Evolutionary conservation across 148 eudicot species (phyloP), one percentile per base, ranked within the genome.

Genomic region (Cornus suecica): DNA sequence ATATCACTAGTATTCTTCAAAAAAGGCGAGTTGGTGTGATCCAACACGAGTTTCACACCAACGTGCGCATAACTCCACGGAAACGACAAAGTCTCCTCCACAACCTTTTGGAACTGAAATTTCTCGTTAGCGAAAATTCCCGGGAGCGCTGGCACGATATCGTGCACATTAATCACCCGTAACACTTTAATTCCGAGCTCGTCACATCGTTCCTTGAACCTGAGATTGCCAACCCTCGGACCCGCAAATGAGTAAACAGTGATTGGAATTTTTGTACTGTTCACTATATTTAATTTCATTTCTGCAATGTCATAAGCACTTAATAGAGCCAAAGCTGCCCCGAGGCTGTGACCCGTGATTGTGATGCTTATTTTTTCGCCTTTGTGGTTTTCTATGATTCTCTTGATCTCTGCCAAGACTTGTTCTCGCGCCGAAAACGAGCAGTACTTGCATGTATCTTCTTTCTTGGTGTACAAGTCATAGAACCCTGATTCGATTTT

Each of bases 261-360:
- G 20, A 94, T 64, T 0, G 95, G 97, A 30, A 89, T 83, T 9
- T 73, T 86, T 18, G 28, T 73, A 0, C 5, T 37, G 9, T 0
- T 4, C 42, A 20, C 52, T 4, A 84, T 28, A 70, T 94, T 87
- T 5, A 94, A 72, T 51, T 82, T 75, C 90, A 90, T 90, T 77
- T 94, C 98, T 0, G 97, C 94, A 16, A 94, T 84, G 74, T 94
- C 98, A 66, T 94, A 92, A 11, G 97, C 97, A 25, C 86, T 89
- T 8, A 94, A 30, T 2, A 90, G 24, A 0, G 99, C 97, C 0
- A 94, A 77, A 0, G 96, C 92, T 16, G 92, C 94, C 0, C 99
- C 99, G 1, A 94, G 83, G 71, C 99, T 94, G 68, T 94, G 99
- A 0, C 99, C 97, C 0, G 99, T 92, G 9, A 94, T 82, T 0